phyloP scores from a whole-genome alignment of 225 moss, liverwort and hornwort species.

The Sphagnum tenellum region DNA sequence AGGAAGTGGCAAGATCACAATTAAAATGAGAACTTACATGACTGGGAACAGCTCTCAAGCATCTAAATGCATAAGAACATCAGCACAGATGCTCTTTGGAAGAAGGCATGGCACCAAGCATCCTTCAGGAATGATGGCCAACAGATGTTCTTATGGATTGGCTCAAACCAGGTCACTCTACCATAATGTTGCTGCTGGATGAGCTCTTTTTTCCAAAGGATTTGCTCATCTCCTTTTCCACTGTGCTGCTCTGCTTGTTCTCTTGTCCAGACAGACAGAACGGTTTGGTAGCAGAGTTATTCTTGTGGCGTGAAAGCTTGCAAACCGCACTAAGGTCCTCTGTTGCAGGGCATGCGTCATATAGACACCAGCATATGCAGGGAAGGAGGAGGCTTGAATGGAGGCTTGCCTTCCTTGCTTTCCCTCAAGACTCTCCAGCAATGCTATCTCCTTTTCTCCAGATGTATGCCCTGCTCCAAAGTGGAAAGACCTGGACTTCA shows the following conservation, averaged over 20 bases:
- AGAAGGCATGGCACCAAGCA: conserved; percentile 76
- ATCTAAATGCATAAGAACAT: conserved; percentile 84
- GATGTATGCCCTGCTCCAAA: conserved; percentile 92
- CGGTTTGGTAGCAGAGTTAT: conserved; percentile 82
- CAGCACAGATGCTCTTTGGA: conserved; percentile 72
- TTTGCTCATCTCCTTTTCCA: conserved; percentile 74
- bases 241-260: conserved; percentile 80
- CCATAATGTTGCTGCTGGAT: conserved; percentile 84
- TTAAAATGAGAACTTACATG: conserved; percentile 17
- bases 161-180: conserved; percentile 28
- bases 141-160: conserved; percentile 88
- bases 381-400: conserved; percentile 85
- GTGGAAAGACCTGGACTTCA: conserved; percentile 63
- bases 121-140: conserved; percentile 88
- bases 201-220: conserved; percentile 71
- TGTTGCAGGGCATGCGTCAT: conserved; percentile 64
- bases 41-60: conserved; percentile 82
- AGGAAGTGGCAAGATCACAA: too few species aligned
- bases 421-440: conserved; percentile 85
- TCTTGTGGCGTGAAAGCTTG: conserved; percentile 76
- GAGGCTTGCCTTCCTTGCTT: conserved; percentile 79
- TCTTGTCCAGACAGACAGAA: conserved; percentile 85
- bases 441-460: conserved; percentile 91
- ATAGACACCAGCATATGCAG: conserved; percentile 88
- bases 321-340: conserved; percentile 94